Base-by-base conservation (phyloP, 805 yeast species). In the Kuraishia capsulata region DNA sequence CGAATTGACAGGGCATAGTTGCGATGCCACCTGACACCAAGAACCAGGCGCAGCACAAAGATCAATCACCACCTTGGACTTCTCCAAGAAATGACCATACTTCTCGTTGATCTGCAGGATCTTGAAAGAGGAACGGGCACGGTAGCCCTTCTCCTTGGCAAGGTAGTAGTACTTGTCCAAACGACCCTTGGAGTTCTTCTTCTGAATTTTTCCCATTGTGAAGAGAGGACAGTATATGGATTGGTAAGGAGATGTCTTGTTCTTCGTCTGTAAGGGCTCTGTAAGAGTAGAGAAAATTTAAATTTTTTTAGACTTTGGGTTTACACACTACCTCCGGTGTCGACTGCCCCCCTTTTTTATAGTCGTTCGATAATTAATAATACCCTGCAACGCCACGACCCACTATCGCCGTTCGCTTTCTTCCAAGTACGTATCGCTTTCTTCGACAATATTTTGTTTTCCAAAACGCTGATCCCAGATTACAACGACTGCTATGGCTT, bases 41-140 rank as follows among this genome's bases (percentile, higher is more conserved):
- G 97, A 87, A 41, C 98, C 98, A 31, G 97, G 97, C 9, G 98
- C 98, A 39, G 97, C 97, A 80, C 98, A 92, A 51, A 92, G 70
- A 73, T 92, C 98, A 38, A 92, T 85, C 33, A 92, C 96, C 32
- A 92, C 97, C 59, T 87, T 92, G 16, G 96, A 86, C 56, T 86
- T 84, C 51, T 89, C 96, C 38, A 89, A 65, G 58, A 92, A 92
- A 61, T 89, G 96, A 26, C 97, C 97, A 69, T 78, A 92, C 59
- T 92, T 92, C 57, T 92, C 96, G 64, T 92, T 92, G 44, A 92
- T 85, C 61, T 92, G 98, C 43, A 92, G 71, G 50, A 92, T 74
- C 59, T 92, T 92, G 67, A 92, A 92, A 20, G 97, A 88, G 32
- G 99, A 92, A 74, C 98, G 95, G 37, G 98, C 98, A 60, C 99